Evolutionary conservation across 2,329 filamentous ascomycete genomes (phyloP).

Genomic region (Aspergillus jensenii): DNA sequence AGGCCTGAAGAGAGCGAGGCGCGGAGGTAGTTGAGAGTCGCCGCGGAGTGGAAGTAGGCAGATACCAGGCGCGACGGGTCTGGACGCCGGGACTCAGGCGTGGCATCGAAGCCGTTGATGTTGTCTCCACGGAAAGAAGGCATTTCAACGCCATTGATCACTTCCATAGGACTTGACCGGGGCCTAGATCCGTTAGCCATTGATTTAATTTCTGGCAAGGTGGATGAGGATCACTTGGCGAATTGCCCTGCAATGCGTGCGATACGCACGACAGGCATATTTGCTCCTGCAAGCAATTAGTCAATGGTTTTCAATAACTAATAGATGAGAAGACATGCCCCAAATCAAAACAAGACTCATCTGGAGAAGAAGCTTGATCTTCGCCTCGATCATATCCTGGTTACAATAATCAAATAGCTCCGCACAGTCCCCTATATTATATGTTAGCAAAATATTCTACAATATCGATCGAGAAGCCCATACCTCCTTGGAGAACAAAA

Average conservation of each 20-base stretch:
- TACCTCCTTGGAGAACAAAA: conserved; percentile 89
- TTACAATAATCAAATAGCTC: conserved; percentile 97
- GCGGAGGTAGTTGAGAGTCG: conserved; percentile 90
- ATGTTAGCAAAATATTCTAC: background rate
- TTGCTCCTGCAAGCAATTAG: conserved; percentile 42
- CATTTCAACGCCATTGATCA: conserved; percentile 74
- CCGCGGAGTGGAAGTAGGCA: conserved; percentile 93
- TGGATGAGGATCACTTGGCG: conserved; percentile 62
- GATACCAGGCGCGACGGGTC: conserved; percentile 82
- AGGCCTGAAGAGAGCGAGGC: conserved; percentile 82
- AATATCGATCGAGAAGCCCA: conserved; percentile 3
- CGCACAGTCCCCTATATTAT: conserved; percentile 68
- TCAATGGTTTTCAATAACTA: background rate
- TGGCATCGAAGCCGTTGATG: conserved; percentile 74
- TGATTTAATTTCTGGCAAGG: background rate
- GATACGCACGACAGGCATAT: conserved; percentile 84
- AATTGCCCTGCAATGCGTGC: conserved; percentile 97
- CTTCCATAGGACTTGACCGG: conserved; percentile 82
- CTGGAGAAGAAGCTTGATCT: conserved; percentile 93
- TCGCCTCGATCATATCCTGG: conserved; percentile 84
- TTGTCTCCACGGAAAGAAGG: conserved; percentile 95
- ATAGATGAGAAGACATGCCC: conserved; percentile 50
- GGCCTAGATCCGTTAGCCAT: conserved; percentile 49
- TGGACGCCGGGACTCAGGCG: conserved; percentile 70
- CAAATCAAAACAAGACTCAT: conserved; percentile 97